Evolutionary conservation across 306 rosid species (phyloP).

Genomic region (Quercus variabilis): DNA sequence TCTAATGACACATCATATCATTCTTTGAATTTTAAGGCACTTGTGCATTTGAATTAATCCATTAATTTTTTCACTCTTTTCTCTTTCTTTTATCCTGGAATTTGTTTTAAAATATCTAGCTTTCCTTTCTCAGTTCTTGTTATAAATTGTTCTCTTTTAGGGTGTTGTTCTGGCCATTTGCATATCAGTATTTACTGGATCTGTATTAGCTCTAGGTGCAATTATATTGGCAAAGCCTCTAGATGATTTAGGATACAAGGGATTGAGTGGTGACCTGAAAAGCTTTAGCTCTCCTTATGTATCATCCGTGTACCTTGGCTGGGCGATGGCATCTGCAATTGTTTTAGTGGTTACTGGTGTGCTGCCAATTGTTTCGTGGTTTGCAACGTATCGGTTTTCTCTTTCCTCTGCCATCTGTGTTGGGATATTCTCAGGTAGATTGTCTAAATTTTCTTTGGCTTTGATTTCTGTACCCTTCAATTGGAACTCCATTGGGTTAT

Average conservation of each 20-base stretch:
- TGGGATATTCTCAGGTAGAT: conserved; percentile 81
- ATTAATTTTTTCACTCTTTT: background rate
- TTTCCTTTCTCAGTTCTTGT: conserved; percentile 22
- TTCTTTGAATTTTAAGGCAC: background rate
- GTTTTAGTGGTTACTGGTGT: conserved; percentile 81
- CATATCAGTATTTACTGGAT: conserved; percentile 65
- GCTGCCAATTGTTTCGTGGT: conserved; percentile 95
- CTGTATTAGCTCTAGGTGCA: conserved; percentile 81
- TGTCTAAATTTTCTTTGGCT: conserved; percentile 6
- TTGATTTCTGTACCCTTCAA: background rate
- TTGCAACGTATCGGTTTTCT: conserved; percentile 89
- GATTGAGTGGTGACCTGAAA: conserved; percentile 75
- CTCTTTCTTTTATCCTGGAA: conserved; percentile 3
- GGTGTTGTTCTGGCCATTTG: conserved; percentile 73
- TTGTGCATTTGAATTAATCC: background rate
- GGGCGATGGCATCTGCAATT: conserved; percentile 96
- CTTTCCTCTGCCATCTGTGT: conserved; percentile 79
- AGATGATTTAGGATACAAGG: conserved; percentile 83
- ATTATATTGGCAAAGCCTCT: conserved; percentile 93
- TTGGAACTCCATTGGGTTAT: conserved; percentile 1
- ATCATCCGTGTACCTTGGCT: conserved; percentile 84
- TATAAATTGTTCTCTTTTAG: conserved; percentile 40
- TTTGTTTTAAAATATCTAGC: background rate
- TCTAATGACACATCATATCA: background rate
- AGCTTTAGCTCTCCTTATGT: conserved; percentile 77